Percentiles rank a stretch among this genome's conserved stretches.
Conservation (phyloP, 106 monocot species). For the Xerophyta viscosa region DNA sequence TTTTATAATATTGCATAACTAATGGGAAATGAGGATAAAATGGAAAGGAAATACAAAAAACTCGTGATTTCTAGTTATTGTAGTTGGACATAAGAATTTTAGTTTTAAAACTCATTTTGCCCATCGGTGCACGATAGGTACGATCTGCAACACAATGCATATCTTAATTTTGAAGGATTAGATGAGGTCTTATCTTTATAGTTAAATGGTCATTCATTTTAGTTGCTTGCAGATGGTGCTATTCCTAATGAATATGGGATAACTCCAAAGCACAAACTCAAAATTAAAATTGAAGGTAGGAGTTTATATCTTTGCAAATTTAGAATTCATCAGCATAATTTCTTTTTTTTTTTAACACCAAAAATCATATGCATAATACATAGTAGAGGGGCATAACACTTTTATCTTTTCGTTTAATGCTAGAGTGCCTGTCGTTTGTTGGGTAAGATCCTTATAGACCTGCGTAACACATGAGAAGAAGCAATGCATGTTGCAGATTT, state of each 20-base stretch:
- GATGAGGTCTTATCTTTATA: slow-evolving; percentile 19
- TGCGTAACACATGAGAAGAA: slow-evolving; percentile 91
- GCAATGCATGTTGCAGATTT: slow-evolving; percentile 81
- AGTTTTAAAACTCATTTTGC: too few species aligned
- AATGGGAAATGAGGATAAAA: too few species aligned
- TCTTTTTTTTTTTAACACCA: too few species aligned
- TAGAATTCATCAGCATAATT: too few species aligned
- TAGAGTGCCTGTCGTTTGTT: slow-evolving; percentile 90
- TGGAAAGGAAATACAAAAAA: too few species aligned
- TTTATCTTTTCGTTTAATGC: too few species aligned
- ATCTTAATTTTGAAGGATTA: slow-evolving; percentile 96
- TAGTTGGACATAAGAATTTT: too few species aligned
- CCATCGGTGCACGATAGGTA: slow-evolving; percentile 39
- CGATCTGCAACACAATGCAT: slow-evolving; percentile 93
- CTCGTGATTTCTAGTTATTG: too few species aligned
- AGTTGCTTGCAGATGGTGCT: slow-evolving; percentile 97
- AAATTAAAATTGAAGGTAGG: slow-evolving; percentile 95
- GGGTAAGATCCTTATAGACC: slow-evolving; percentile 90
- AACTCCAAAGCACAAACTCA: slow-evolving; percentile 91
- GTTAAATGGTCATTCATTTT: background rate
- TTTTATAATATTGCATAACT: too few species aligned
- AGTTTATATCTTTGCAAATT: background rate
- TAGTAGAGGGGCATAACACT: too few species aligned
- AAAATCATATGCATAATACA: too few species aligned
- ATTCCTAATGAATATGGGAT: slow-evolving; percentile 99